These are phyloP conservation scores for Blepharisma japonicum DNA, from an alignment of 73 alveolate genomes.

Conservation along the genomic window DNA sequence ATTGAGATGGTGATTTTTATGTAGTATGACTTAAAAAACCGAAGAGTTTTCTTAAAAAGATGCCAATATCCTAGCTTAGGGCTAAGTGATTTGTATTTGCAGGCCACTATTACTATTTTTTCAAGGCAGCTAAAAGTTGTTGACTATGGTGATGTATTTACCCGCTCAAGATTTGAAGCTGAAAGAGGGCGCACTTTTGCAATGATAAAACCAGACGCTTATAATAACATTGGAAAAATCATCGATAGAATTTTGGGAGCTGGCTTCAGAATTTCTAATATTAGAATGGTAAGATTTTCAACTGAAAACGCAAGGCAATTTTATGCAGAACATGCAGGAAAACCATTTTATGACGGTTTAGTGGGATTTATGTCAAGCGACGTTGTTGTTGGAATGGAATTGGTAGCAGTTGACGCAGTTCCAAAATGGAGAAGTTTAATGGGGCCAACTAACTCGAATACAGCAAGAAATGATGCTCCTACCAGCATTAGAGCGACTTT, in stretches of 20 bases:
- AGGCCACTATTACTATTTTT: constrained; percentile 77
- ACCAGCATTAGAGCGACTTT: constrained; percentile 80
- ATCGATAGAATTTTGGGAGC: constrained; percentile 68
- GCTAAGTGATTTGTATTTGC: constrained; percentile 75
- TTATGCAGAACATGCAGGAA: constrained; percentile 79
- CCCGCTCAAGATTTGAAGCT: constrained; percentile 72
- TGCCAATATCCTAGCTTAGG: constrained; percentile 68
- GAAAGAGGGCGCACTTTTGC: constrained; percentile 78
- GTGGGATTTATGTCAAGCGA: constrained; percentile 82
- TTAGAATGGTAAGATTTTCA: constrained; percentile 86
- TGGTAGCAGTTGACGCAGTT: constrained; percentile 82
- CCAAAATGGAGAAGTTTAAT: constrained; percentile 79
- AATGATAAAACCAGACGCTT: constrained; percentile 96
- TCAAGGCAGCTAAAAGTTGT: constrained; percentile 87
- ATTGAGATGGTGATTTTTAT: constrained; percentile 66
- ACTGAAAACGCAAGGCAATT: constrained; percentile 67
- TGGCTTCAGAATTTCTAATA: constrained; percentile 85
- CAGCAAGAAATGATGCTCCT: constrained; percentile 90
- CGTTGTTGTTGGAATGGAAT: constrained; percentile 87
- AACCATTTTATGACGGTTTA: constrained; percentile 79
- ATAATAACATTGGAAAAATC: constrained; percentile 85
- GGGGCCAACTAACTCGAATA: constrained; percentile 89
- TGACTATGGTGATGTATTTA: constrained; percentile 90
- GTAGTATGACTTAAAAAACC: constrained; percentile 75
- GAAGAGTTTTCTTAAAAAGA: constrained; percentile 82